Evolutionary conservation across 257 asterid genomes (phyloP).

Genomic region (Solanum ossicruentum): DNA sequence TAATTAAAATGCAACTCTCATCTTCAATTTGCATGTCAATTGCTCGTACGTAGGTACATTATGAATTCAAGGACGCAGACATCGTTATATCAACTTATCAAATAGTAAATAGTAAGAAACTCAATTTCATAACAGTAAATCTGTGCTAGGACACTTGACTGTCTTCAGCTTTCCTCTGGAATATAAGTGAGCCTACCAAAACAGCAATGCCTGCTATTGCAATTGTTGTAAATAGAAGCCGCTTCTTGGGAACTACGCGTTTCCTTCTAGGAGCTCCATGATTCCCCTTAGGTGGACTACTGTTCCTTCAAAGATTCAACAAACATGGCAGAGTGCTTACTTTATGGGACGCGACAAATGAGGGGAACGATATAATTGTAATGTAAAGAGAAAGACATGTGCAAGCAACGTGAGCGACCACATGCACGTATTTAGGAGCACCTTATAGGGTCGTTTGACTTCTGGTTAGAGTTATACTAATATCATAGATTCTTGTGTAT

Average conservation of each 20-base stretch:
- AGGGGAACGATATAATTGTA: neutral
- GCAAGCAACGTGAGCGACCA: neutral
- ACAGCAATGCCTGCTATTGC: slow-evolving; percentile 90
- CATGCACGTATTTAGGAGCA: neutral
- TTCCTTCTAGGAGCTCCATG: slow-evolving; percentile 52
- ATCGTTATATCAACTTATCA: neutral
- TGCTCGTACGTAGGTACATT: neutral
- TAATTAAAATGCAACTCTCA: no score
- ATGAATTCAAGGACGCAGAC: neutral
- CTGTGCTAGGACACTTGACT: slow-evolving; percentile 26
- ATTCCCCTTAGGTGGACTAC: slow-evolving; percentile 48
- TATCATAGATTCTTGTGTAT: neutral
- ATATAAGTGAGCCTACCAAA: slow-evolving; percentile 65
- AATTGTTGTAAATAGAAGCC: slow-evolving; percentile 56
- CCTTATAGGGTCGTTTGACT: neutral
- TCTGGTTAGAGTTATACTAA: neutral
- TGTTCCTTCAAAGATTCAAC: slow-evolving; percentile 26
- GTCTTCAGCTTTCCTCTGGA: slow-evolving; percentile 61
- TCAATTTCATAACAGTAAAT: neutral
- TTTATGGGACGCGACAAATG: neutral
- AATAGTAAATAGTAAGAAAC: neutral
- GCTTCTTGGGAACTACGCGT: slow-evolving; percentile 35
- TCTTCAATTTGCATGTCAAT: no score
- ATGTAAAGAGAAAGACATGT: neutral
- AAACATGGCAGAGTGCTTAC: neutral